Conservation (phyloP, 1,139 yeast species). For the Candida gigantensis region DNA sequence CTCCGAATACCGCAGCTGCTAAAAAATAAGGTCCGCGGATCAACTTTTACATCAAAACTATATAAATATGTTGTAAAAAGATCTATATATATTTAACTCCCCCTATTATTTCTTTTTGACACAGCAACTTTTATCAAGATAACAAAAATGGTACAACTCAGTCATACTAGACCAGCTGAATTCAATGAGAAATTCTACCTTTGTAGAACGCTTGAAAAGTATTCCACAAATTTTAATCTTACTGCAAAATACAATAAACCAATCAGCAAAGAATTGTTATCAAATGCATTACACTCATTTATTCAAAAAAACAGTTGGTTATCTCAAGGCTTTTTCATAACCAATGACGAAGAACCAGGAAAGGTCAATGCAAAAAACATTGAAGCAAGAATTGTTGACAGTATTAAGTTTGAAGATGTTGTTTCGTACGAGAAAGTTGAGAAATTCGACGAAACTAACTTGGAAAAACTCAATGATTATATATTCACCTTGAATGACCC, state of each 20-base stretch:
- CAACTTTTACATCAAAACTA: too few relatives aligned
- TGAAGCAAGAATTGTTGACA: conserved; percentile 19
- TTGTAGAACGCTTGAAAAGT: conserved; percentile 23
- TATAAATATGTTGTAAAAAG: too few relatives aligned
- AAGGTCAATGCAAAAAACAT: conserved; percentile 18
- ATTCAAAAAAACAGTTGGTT: conserved; percentile 25
- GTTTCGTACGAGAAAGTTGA: conserved; percentile 21
- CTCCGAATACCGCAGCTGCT: too few relatives aligned
- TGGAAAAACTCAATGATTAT: conserved; percentile 20
- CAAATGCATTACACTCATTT: conserved; percentile 27
- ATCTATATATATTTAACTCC: too few relatives aligned
- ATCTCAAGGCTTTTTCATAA: conserved; percentile 20
- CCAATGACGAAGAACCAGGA: conserved; percentile 14
- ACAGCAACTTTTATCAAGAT: too few relatives aligned
- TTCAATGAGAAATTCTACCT: conserved; percentile 29
- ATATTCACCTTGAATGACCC: conserved; percentile 17
- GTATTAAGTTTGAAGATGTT: conserved; percentile 28
- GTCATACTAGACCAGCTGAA: conserved; percentile 15
- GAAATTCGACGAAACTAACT: conserved; percentile 17
- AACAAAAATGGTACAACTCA: conserved; percentile 13
- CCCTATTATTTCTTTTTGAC: too few relatives aligned
- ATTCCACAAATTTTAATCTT: conserved; percentile 32
- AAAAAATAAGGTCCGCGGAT: too few relatives aligned
- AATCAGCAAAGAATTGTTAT: conserved; percentile 20
- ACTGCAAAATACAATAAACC: conserved; percentile 24